Conservation (phyloP, 306 rosid genomes). For the Cyamopsis tetragonoloba region DNA sequence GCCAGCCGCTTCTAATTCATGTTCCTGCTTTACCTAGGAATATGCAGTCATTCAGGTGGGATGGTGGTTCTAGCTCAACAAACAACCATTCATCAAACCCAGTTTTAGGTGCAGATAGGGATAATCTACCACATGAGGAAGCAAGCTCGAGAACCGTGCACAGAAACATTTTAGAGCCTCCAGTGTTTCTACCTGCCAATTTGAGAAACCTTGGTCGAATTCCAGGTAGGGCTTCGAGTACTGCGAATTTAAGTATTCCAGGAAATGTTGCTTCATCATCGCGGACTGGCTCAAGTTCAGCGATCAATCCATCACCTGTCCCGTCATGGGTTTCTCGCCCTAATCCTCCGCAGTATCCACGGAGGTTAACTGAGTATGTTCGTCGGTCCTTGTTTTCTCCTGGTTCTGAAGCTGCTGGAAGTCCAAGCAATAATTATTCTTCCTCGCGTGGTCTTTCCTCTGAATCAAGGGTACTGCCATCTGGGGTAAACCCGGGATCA, state of each 20-base stretch:
- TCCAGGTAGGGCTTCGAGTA: conserved; percentile 45
- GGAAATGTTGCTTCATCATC: conserved; percentile 70
- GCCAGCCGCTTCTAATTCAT: conserved; percentile 49
- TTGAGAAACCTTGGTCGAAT: conserved; percentile 52
- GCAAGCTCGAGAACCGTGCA: conserved; percentile 53
- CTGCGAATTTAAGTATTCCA: conserved; percentile 49
- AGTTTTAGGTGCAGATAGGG: conserved; percentile 43
- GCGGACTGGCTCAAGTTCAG: conserved; percentile 46
- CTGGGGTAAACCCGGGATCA: conserved; percentile 61
- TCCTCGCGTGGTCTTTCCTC: conserved; percentile 56
- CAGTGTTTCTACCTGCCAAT: conserved; percentile 65
- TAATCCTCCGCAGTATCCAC: conserved; percentile 64
- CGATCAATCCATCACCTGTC: conserved; percentile 53
- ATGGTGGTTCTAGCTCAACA: conserved; percentile 65
- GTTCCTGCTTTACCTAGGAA: conserved; percentile 66
- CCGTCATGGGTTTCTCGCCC: conserved; percentile 68
- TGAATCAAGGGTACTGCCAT: conserved; percentile 48
- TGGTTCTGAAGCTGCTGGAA: conserved; percentile 62
- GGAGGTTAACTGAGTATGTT: conserved; percentile 74
- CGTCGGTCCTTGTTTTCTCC: conserved; percentile 71
- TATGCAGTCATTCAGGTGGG: conserved; percentile 62
- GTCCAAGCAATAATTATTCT: conserved; percentile 43
- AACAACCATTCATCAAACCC: conserved; percentile 48
- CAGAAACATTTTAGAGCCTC: conserved; percentile 60
- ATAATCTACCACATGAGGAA: conserved; percentile 47